phyloP scores from a whole-genome alignment of 306 rosid species.

The Prunus armeniaca region DNA sequence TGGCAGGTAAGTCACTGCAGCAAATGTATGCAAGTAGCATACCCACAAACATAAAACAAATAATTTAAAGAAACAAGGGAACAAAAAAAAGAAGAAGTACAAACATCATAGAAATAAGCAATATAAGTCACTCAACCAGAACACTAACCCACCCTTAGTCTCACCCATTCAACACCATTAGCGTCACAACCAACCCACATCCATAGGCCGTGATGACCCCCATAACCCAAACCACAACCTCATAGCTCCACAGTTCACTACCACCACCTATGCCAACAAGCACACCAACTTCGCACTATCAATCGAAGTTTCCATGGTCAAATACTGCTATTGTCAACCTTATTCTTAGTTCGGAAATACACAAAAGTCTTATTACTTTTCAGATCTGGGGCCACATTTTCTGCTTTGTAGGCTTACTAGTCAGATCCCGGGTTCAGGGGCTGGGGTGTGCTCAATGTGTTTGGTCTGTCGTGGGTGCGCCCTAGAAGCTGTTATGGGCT shows the following conservation, averaged over 20 bases:
- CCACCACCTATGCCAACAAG: background rate
- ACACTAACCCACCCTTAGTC: background rate
- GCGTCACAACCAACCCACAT: background rate
- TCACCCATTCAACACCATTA: background rate
- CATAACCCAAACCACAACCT: background rate
- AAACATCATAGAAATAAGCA: background rate
- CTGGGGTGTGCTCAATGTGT: background rate
- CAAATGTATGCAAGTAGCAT: background rate
- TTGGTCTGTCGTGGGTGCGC: background rate
- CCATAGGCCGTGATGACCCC: background rate
- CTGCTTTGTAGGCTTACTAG: background rate
- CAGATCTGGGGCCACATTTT: too few relatives aligned
- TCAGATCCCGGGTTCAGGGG: background rate
- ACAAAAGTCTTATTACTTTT: too few relatives aligned
- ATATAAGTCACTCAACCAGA: background rate
- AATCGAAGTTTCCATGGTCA: background rate
- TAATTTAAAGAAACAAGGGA: background rate
- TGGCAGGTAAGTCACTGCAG: background rate
- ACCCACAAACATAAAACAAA: background rate
- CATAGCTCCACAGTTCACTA: background rate
- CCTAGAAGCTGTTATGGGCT: background rate
- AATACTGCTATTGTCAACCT: too few relatives aligned
- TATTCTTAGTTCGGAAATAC: too few relatives aligned
- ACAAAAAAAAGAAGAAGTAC: background rate
- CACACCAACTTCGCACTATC: background rate